These are phyloP conservation scores for Amoebophrya sp. DNA, from an alignment of 169 alveolate genomes.

Conservation along the genomic window DNA sequence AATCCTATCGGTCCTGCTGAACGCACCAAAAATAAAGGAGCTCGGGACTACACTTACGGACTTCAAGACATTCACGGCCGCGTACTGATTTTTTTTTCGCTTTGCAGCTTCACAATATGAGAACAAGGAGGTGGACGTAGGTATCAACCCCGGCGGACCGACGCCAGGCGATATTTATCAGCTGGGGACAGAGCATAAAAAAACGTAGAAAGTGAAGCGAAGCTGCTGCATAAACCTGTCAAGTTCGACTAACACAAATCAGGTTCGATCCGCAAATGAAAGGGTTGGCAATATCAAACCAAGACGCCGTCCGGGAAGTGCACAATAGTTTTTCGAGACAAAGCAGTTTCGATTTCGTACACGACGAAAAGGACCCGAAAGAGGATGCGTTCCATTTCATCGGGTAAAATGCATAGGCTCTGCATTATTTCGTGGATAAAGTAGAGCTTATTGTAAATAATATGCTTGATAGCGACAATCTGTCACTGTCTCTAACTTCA, in stretches of 20 bases:
- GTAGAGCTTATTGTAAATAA: too few relatives aligned
- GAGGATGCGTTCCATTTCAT: conserved; percentile 80
- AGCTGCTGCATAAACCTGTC: too few relatives aligned
- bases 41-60: conserved; percentile 69
- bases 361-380: conserved; percentile 39
- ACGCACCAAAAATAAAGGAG: conserved; percentile 53
- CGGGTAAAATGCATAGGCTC: too few relatives aligned
- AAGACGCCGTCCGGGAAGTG: conserved; percentile 35
- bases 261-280: conserved; percentile 7
- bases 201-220: too few relatives aligned
- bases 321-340: conserved; percentile 44
- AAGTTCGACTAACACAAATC: not conserved
- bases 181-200: too few relatives aligned
- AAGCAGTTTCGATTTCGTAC: conserved; percentile 25
- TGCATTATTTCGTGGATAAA: too few relatives aligned
- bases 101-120: too few relatives aligned
- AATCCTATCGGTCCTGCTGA: conserved; percentile 70
- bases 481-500: too few relatives aligned
- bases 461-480: too few relatives aligned
- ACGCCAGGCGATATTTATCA: too few relatives aligned
- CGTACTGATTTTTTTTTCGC: not conserved
- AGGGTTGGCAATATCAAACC: conserved; percentile 9
- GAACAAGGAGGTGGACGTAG: too few relatives aligned
- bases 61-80: conserved; percentile 31
- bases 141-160: too few relatives aligned